These are phyloP conservation scores for Eurotiales sp. DNA, from an alignment of 2,329 filamentous ascomycete genomes.

Conservation along the genomic window DNA sequence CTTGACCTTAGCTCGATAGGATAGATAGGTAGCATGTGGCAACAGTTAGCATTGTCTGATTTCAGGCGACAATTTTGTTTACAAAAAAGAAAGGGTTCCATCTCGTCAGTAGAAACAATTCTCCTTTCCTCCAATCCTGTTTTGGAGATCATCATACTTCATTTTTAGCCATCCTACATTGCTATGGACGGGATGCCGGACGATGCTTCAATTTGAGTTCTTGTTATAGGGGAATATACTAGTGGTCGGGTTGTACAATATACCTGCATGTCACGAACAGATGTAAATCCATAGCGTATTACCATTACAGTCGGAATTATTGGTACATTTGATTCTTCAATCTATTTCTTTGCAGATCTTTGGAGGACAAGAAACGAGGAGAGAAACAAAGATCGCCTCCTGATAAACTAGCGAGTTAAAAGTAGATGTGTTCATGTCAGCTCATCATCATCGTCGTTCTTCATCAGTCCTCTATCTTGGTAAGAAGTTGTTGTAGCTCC, in stretches of 20 bases:
- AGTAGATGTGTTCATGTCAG: not conserved
- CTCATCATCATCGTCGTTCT: too few relatives aligned
- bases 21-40: conserved; percentile 19
- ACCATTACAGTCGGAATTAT: not conserved
- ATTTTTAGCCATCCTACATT: too few relatives aligned
- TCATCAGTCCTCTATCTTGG: too few relatives aligned
- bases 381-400: not conserved
- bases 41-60: not conserved
- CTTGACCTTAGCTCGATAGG: conserved; percentile 63
- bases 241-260: not conserved
- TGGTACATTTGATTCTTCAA: not conserved
- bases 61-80: not conserved
- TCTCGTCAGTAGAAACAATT: too few relatives aligned
- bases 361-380: not conserved
- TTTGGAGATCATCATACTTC: not conserved
- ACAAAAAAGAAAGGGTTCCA: too few relatives aligned
- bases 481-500: too few relatives aligned
- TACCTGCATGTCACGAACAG: not conserved
- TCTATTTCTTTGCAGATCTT: not conserved
- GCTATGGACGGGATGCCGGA: not conserved
- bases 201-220: not conserved
- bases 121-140: too few relatives aligned
- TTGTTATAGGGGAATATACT: not conserved
- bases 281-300: not conserved
- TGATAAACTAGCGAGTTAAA: not conserved